Base-by-base conservation (phyloP, 2,329 filamentous ascomycete species). In the Ceratocystis destructans region DNA sequence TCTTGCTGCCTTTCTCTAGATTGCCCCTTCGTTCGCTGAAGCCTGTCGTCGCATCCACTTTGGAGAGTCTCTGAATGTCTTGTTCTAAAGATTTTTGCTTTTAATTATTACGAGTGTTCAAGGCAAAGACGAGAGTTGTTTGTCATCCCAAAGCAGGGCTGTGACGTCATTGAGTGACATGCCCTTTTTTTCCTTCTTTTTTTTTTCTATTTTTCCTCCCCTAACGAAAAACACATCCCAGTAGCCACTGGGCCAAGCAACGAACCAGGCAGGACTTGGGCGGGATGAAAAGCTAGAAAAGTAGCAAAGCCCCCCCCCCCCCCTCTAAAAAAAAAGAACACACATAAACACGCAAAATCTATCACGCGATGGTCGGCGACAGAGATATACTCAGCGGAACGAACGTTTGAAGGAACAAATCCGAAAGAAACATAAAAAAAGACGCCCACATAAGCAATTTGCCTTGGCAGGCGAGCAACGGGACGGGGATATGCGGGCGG, bases 41-140 rank as follows among this genome's bases (percentile, higher is more conserved):
- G 90, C 94, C 63, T 96, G 97, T 71, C 88, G 94, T 69, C 86
- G 94, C 69, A 93, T 97, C 68, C 94, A 99, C 77, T 92, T 97
- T 76, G 94, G 94, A 72, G 94, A 99, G 79, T 96, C 90, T 73
- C 96, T 99, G 77, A 96, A 91, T 75, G 90, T 94, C 69, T 82
- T 99, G 64, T 99, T 99, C 31, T 68, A 66, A 20, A 45, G 22
- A 7, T 28, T 48, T 20, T 6, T 25, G 20, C 22, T 59, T 37
- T 59, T 37, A 8, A n/a, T 59, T 3, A n/a, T 37, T 15, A 37
- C 5, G 17, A 59, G 17, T 33, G 25, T 59, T 57, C 20, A 31
- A 31, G 55, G 55, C n/a, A n/a, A 25, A 37, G 55, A 33, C 55
- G 15, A n/a, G 48, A 59, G 28, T 59, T 37, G 55, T 28, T 37